Conservation (phyloP, 306 rosid species). For the Dryas drummondii region DNA sequence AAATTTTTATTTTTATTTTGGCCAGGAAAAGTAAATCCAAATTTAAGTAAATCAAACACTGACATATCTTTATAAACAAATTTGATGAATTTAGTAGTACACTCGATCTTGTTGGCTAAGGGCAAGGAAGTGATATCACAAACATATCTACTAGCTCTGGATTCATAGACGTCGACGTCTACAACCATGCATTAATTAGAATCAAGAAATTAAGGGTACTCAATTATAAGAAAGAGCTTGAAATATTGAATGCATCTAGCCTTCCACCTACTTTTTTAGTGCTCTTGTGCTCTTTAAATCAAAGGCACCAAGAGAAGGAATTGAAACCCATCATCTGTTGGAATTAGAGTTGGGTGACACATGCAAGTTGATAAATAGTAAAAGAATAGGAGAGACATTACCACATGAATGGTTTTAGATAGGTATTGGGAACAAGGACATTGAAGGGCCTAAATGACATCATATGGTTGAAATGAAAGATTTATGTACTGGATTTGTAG, state of each 20-base stretch:
- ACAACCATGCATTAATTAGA: neutral
- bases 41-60: too few relatives aligned
- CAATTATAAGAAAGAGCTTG: neutral
- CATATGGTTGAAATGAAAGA: slow-evolving; percentile 22
- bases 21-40: too few relatives aligned
- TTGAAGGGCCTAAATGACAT: slow-evolving; percentile 37
- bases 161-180: neutral
- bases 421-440: slow-evolving; percentile 35
- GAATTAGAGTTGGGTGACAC: slow-evolving; percentile 17
- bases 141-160: neutral
- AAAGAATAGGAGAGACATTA: slow-evolving; percentile 30
- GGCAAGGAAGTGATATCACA: neutral
- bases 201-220: neutral
- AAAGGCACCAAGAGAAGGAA: slow-evolving; percentile 24
- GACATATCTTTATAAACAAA: too few relatives aligned
- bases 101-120: too few relatives aligned
- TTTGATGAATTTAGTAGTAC: too few relatives aligned
- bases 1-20: too few relatives aligned
- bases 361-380: neutral
- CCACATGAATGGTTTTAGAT: slow-evolving; percentile 52
- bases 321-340: slow-evolving; percentile 21
- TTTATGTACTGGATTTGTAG: slow-evolving; percentile 17
- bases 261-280: slow-evolving; percentile 16
- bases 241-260: neutral
- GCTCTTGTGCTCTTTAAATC: slow-evolving; percentile 33